phyloP scores from a whole-genome alignment of 768 basidiomycete genomes.

The Mycena alexandri region DNA sequence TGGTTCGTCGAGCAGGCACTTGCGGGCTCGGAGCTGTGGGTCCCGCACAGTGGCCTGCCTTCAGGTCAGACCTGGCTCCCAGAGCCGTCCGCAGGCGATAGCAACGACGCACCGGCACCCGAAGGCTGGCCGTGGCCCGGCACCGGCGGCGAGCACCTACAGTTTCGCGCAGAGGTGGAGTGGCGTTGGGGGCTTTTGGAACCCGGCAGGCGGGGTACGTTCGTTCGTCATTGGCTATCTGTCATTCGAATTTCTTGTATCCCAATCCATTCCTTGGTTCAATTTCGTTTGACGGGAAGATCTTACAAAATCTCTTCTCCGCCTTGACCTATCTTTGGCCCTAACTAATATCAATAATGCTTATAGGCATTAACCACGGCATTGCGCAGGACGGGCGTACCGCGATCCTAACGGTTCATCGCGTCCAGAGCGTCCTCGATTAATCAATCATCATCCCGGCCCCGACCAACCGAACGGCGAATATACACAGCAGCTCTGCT shows the following conservation, averaged over 20 bases:
- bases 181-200: slow-evolving; percentile 79
- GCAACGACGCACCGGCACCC: slow-evolving; percentile 1
- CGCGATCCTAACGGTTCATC: slow-evolving; percentile 79
- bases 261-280: not conserved
- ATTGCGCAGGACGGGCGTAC: slow-evolving; percentile 86
- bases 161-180: slow-evolving; percentile 84
- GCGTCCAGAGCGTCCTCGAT: slow-evolving; percentile 45
- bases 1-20: slow-evolving; percentile 78
- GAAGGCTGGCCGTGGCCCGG: slow-evolving; percentile 52
- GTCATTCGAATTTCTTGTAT: not conserved
- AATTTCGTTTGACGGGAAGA: not conserved
- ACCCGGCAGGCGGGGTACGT: slow-evolving; percentile 75
- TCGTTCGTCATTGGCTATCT: not conserved
- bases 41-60: not conserved
- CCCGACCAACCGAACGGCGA: no score
- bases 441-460: no score
- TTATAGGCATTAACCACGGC: slow-evolving; percentile 80
- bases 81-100: not conserved
- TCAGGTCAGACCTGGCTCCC: no score
- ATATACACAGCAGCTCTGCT: no score
- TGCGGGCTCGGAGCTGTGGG: slow-evolving; percentile 25
- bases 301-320: no score
- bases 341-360: not conserved
- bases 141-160: slow-evolving; percentile 70
- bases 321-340: not conserved